Evolutionary conservation across 331 rosid genomes (phyloP).

Genomic region (Pyrus hybrid): DNA sequence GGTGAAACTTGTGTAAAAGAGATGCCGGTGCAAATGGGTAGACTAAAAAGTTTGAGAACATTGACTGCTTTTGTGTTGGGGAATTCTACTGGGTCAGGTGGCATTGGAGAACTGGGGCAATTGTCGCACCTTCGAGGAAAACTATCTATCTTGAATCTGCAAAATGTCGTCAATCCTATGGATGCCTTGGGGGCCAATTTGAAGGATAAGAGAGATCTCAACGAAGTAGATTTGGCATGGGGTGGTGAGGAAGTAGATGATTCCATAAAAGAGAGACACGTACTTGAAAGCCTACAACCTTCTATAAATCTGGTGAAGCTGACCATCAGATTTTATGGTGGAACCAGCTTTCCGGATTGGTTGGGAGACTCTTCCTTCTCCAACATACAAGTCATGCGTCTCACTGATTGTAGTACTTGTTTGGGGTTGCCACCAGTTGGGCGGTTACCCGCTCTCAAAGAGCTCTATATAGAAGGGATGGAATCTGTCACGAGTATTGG

Average conservation of each 20-base stretch:
- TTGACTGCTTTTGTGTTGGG: no score
- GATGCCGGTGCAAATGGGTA: no score
- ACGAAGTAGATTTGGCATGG: constrained; percentile 13
- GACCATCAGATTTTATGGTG: neutral
- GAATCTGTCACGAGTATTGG: neutral
- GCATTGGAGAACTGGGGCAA: neutral
- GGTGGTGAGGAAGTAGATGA: neutral
- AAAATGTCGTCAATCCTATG: no score
- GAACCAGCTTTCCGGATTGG: neutral
- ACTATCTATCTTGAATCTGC: neutral
- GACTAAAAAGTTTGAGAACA: no score
- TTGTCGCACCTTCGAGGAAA: neutral
- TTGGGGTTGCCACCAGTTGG: neutral
- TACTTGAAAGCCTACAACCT: constrained; percentile 10
- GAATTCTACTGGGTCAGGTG: neutral
- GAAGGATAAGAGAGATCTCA: constrained; percentile 4
- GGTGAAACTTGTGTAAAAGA: neutral
- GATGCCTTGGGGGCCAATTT: neutral
- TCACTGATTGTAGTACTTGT: neutral
- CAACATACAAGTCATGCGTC: neutral
- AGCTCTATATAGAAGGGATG: fast-evolving
- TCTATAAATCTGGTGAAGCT: neutral
- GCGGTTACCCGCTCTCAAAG: neutral
- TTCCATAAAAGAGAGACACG: neutral
- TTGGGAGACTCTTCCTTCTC: neutral